Conservation (phyloP, 805 yeast species). For the Danielia reshetovae region DNA sequence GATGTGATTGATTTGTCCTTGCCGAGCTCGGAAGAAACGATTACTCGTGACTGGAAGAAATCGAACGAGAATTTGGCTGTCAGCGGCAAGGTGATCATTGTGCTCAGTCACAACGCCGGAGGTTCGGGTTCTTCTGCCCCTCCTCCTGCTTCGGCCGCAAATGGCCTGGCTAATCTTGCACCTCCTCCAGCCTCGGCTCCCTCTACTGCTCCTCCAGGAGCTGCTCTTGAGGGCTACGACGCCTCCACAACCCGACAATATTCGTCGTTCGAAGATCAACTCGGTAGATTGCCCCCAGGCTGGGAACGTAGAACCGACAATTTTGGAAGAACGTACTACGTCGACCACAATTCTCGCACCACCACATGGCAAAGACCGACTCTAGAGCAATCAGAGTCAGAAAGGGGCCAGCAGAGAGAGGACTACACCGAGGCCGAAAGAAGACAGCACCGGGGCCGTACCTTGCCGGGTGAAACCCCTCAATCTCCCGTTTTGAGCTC, state of each 20-base stretch:
- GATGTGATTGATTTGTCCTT: slow-evolving; percentile 73
- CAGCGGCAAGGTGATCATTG: slow-evolving; percentile 86
- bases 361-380: slow-evolving; percentile 99
- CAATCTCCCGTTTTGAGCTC: slow-evolving; percentile 25
- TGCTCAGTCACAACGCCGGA: slow-evolving; percentile 48
- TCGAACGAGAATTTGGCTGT: slow-evolving; percentile 90
- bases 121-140: slow-evolving; percentile 9
- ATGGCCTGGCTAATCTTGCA: slow-evolving; percentile 7
- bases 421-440: slow-evolving; percentile 81
- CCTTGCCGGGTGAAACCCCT: slow-evolving; percentile 66
- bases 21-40: slow-evolving; percentile 66
- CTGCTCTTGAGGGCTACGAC: slow-evolving; percentile 12
- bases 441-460: slow-evolving; percentile 84
- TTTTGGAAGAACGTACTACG: slow-evolving; percentile 95
- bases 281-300: slow-evolving; percentile 95
- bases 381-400: slow-evolving; percentile 71
- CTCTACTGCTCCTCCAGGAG: slow-evolving; percentile 13
- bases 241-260: slow-evolving; percentile 56
- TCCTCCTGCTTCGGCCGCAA: slow-evolving; percentile 12
- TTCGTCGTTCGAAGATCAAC: slow-evolving; percentile 95
- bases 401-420: slow-evolving; percentile 58
- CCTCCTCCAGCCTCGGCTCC: slow-evolving; percentile 9
- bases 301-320: slow-evolving; percentile 99
- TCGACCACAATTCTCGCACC: slow-evolving; percentile 94
- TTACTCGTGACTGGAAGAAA: slow-evolving; percentile 86